Evolutionary conservation across 768 basidiomycete species (phyloP).

Genomic region (Tricholoma flavovirens): DNA sequence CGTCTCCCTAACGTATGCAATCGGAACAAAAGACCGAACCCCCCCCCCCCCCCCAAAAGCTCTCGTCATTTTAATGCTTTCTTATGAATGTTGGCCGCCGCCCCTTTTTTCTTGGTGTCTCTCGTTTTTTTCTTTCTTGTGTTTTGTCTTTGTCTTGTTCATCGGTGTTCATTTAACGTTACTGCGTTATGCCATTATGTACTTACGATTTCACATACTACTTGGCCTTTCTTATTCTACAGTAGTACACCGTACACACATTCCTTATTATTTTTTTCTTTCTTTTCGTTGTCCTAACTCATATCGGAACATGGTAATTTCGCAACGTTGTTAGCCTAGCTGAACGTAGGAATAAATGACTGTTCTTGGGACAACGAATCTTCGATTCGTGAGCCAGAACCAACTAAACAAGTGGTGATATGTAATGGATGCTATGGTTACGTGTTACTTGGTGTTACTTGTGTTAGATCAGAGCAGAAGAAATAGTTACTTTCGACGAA

Average conservation of each 20-base stretch:
- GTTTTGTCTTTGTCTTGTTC: neutral
- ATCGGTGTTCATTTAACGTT: neutral
- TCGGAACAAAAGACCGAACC: neutral
- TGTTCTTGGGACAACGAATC: too few species aligned
- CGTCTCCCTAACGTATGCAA: neutral
- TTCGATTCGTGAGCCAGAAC: neutral
- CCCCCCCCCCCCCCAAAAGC: too few species aligned
- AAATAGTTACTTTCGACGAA: neutral
- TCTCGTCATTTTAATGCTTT: neutral
- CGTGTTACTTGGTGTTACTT: neutral
- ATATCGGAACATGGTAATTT: neutral
- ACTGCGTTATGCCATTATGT: neutral
- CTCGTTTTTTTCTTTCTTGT: neutral
- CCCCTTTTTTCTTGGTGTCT: neutral
- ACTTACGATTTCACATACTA: neutral
- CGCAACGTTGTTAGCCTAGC: neutral
- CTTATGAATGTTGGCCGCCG: neutral
- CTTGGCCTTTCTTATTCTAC: neutral
- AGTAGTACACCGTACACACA: neutral
- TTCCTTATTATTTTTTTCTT: neutral
- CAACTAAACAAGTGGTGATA: neutral
- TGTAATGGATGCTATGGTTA: neutral
- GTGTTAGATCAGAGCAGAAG: neutral
- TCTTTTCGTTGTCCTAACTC: neutral
- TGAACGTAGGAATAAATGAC: too few species aligned